Base-by-base conservation (phyloP, 225 moss, liverwort and hornwort species). In the Physcomitrellopsis africana region DNA sequence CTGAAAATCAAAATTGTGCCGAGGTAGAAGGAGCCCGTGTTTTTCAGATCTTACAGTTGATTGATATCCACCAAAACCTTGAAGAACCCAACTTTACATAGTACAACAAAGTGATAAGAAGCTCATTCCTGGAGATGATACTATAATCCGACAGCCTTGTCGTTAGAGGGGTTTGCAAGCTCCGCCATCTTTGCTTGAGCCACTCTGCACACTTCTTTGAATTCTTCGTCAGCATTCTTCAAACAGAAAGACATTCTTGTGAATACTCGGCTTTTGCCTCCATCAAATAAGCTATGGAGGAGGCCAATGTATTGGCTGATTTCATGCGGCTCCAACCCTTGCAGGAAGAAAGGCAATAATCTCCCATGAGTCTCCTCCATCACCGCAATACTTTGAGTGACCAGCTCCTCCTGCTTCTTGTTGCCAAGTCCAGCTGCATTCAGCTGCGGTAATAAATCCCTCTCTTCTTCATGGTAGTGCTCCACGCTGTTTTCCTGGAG, bases 381-480 rank as follows among this genome's bases (percentile, higher is more conserved):
- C 42, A 89, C 89, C 9, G 82, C 84, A 3, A 89, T 53, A 69
- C 86, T 84, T 55, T 86, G 84, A 9, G 80, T 76, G 0, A 87
- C 80, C 5, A 89, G 72, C 71, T 80, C 87, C 11, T 89, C 84
- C 55, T 89, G 89, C 70, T 89, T 86, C 65, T 84, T 81, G 73
- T 79, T 78, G 10, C 87, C 87, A 2, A 89, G 58, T 14, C 89
- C 89, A 1, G 87, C 89, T 20, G 84, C 86, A 9, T 89, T 84
- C 59, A 89, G 82, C 70, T 84, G 84, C 17, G 89, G 87, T 19
- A 89, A 75, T 23, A 87, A 70, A 46, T 86, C 84, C 72, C 87
- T 73, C 79, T 89, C 89, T 72, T 89, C 89, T 72, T 89, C 89
- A 24, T 89, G 77, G 74, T 86, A 89, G 60, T 89, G 89, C 53